phyloP scores from a whole-genome alignment of 768 basidiomycete species.

The Xanthoconium purpureum region DNA sequence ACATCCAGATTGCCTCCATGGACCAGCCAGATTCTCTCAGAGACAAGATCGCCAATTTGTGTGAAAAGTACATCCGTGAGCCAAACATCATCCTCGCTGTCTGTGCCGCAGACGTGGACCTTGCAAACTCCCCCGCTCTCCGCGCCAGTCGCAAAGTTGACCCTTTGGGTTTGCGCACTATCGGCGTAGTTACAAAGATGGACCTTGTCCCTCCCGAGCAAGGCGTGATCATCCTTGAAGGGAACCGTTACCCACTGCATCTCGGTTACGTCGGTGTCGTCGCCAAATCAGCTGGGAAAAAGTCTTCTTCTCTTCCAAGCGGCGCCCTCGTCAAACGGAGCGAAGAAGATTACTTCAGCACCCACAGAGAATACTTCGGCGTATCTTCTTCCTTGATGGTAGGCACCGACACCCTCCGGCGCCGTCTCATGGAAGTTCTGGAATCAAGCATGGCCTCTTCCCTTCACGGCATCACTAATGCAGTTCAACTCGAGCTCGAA shows the following conservation, averaged over 20 bases:
- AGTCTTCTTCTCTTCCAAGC: conserved; percentile 46
- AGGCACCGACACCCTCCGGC: conserved; percentile 86
- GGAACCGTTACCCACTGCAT: conserved; percentile 94
- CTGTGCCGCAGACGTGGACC: conserved; percentile 96
- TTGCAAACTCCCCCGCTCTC: conserved; percentile 95
- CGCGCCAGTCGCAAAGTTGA: conserved; percentile 92
- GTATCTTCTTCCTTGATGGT: conserved; percentile 71
- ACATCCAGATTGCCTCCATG: conserved; percentile 90
- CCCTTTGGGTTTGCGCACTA: conserved; percentile 90
- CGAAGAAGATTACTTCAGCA: conserved; percentile 67
- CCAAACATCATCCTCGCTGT: conserved; percentile 99
- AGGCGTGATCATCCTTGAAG: conserved; percentile 76
- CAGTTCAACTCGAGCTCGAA: conserved; percentile 94
- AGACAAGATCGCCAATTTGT: conserved; percentile 84
- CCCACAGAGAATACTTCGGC: conserved; percentile 61
- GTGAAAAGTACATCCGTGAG: conserved; percentile 97
- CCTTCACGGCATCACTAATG: conserved; percentile 93
- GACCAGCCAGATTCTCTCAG: conserved; percentile 95
- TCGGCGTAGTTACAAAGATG: conserved; percentile 99
- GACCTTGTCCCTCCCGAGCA: conserved; percentile 86
- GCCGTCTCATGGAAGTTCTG: conserved; percentile 92
- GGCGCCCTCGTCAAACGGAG: conserved; percentile 50
- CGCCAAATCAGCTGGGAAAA: conserved; percentile 69
- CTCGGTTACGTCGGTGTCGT: conserved; percentile 98
- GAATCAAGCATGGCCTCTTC: conserved; percentile 98